Percentiles rank a stretch among this genome's conserved stretches.
Evolutionary conservation across 257 asterid genomes (phyloP).

Genomic region (Mentha longifolia): DNA sequence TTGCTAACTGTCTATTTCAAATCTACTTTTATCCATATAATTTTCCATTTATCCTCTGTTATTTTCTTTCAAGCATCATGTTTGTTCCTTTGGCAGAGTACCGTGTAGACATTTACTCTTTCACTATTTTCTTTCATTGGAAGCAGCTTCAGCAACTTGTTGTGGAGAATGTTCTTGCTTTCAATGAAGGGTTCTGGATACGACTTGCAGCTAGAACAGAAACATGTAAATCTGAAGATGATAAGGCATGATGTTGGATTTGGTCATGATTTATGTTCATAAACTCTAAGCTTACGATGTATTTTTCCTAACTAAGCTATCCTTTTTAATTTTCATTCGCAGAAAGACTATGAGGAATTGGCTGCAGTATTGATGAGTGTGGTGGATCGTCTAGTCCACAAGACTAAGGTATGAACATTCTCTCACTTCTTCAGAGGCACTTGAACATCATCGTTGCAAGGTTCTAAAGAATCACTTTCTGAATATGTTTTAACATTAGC

Average conservation of each 20-base stretch:
- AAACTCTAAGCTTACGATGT: constrained; percentile 20
- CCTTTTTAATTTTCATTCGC: constrained; percentile 35
- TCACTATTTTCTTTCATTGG: constrained; percentile 26
- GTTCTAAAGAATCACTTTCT: background rate
- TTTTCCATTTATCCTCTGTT: constrained; percentile 6
- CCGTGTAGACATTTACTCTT: constrained; percentile 13
- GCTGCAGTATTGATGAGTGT: constrained; percentile 72
- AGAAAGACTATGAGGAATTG: constrained; percentile 95
- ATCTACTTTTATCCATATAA: constrained; percentile 13
- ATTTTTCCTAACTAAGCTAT: constrained; percentile 28
- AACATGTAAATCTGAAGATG: constrained; percentile 93
- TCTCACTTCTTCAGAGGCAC: constrained; percentile 26
- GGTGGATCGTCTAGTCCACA: constrained; percentile 84
- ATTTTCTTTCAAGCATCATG: background rate
- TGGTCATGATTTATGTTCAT: constrained; percentile 30
- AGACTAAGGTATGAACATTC: constrained; percentile 64
- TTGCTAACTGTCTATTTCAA: background rate
- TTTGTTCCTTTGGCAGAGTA: constrained; percentile 3
- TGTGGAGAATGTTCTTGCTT: constrained; percentile 90
- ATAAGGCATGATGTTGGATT: constrained; percentile 71
- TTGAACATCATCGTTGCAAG: constrained; percentile 11
- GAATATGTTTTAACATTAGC: constrained; percentile 10
- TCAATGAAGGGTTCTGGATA: constrained; percentile 93
- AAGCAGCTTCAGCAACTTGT: constrained; percentile 81
- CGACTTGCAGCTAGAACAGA: constrained; percentile 92